Evolutionary conservation across 2,329 filamentous ascomycete species (phyloP), one percentile per base, ranked within the genome.

Genomic region (Aspergillus bombycis): DNA sequence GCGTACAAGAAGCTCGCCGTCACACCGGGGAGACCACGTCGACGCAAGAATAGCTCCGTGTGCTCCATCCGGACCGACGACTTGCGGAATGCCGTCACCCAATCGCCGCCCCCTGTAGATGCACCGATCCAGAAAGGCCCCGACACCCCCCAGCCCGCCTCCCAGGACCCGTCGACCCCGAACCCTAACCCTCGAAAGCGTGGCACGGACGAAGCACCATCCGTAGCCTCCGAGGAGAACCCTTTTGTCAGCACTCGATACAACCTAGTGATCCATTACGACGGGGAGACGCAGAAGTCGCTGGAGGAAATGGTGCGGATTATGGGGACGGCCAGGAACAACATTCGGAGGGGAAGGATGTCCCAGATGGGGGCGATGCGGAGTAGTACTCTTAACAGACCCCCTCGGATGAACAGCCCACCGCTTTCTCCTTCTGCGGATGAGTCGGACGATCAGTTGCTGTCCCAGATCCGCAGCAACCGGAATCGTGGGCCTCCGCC

Each of bases 221-320:
- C 77, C 1, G 62, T 77, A 36, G 69, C 72, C 12, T 77, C 77
- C 2, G 68, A 62, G 9, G 72, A 78, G 21, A 68, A 71, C 32
- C 66, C 71, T n/a, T 86, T 88, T 65, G 91, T 90, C 74, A 88
- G 91, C 60, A 88, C 88, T 4, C 87, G 90, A 68, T 89, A 85
- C 62, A 91, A 92, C 84, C 89, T 94, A 54, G 89, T 95, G 46
- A 91, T 97, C n/a, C 94, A 93, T 78, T 97, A 97, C 75, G 94
- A 97, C 74, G 92, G 91, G 69, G 89, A 92, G 65, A 89, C 96
- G 4, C 93, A 97, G 74, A 88, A 88, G 57, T 88, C 90, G 45
- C 93, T 97, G 68, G 93, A 96, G 71, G 85, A 90, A 61, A 81
- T 97, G 57, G 93, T 97, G 62, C 89, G 92, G 65, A 90, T 91